Percentiles rank a stretch among this genome's conserved stretches.
phyloP scores from a whole-genome alignment of 2,329 filamentous ascomycete genomes.

The Teratosphaeria nubilosa region DNA sequence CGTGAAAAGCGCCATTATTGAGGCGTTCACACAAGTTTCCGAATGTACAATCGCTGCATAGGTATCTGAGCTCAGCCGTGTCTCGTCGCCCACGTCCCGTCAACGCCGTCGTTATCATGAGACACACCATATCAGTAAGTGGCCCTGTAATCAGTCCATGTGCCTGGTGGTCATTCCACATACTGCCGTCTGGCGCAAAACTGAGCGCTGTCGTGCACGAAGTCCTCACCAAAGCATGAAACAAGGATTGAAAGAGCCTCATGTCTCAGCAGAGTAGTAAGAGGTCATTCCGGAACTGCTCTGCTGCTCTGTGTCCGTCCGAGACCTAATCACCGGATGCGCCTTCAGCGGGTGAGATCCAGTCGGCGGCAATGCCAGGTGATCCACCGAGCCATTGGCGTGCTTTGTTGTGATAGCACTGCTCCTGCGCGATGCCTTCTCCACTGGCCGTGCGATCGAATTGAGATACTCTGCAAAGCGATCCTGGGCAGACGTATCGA shows the following conservation, averaged over 20 bases:
- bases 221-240: neutral
- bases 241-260: neutral
- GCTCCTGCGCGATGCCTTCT: neutral
- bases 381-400: neutral
- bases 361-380: neutral
- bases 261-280: neutral
- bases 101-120: neutral
- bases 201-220: neutral
- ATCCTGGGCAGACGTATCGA: neutral
- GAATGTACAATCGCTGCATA: neutral
- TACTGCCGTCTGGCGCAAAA: neutral
- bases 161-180: neutral
- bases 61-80: neutral
- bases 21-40: neutral
- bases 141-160: neutral
- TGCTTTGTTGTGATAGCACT: neutral
- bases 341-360: constrained; percentile 13
- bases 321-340: constrained; percentile 10
- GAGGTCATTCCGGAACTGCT: neutral
- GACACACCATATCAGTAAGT: neutral
- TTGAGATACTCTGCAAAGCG: neutral
- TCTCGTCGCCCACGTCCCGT: neutral
- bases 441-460: neutral
- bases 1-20: neutral
- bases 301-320: neutral